Conservation (phyloP, 495 filamentous ascomycete species). For the Aspergillus egyptiacus region DNA sequence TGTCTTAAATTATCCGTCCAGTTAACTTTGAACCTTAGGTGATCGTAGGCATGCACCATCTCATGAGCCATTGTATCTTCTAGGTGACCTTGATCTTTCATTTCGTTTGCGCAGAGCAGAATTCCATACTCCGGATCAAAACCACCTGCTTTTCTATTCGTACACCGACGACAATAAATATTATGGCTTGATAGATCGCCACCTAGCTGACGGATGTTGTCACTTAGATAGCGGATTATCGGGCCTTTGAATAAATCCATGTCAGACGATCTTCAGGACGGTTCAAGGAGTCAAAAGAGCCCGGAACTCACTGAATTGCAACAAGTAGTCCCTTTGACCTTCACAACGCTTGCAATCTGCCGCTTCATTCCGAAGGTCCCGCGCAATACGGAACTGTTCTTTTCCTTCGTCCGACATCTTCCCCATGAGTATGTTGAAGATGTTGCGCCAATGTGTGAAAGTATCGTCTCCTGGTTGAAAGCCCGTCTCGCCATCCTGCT, state of each 20-base stretch:
- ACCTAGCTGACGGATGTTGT: constrained; percentile 71
- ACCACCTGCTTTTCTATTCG: constrained; percentile 62
- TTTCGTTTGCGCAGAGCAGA: constrained; percentile 80
- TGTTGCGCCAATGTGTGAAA: constrained; percentile 65
- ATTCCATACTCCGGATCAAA: constrained; percentile 83
- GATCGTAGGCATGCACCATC: constrained; percentile 96
- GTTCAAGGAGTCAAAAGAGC: no score
- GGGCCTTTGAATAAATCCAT: constrained; percentile 47
- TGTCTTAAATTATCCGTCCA: constrained; percentile 73
- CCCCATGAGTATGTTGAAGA: constrained; percentile 70
- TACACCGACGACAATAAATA: constrained; percentile 75
- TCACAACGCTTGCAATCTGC: constrained; percentile 74
- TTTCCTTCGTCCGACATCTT: constrained; percentile 61
- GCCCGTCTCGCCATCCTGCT: constrained; percentile 32
- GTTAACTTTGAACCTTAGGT: constrained; percentile 84
- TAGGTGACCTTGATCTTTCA: constrained; percentile 64
- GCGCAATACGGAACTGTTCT: constrained; percentile 62
- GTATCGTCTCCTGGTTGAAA: constrained; percentile 54
- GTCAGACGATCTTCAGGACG: no score
- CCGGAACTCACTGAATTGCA: constrained; percentile 57
- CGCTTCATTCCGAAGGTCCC: constrained; percentile 60
- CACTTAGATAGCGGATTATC: constrained; percentile 73
- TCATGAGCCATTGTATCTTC: constrained; percentile 96
- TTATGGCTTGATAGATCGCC: constrained; percentile 66
- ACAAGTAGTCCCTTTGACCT: constrained; percentile 66